Evolutionary conservation across 1,284 basidiomycete species (phyloP), one percentile per base, ranked within the genome.

Genomic region (Tetrapyrgos nigripes): DNA sequence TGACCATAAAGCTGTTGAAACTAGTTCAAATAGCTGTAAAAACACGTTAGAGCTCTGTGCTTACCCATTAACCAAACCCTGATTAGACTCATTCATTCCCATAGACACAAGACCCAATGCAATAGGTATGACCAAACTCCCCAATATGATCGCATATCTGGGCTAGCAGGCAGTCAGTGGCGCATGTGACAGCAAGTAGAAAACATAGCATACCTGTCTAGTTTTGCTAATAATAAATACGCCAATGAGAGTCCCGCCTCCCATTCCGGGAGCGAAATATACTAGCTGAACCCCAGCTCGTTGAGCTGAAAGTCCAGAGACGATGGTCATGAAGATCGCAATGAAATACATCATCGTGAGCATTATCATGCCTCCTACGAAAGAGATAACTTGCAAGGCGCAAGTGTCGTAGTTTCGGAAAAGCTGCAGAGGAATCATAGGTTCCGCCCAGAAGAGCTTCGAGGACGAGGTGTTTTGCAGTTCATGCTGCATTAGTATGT

Each of bases 271-370:
- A 1, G 79, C 73, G 57, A 83, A 82, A 64, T 76, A 83, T 11
- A 83, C 66, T 26, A 83, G 62, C 59, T 83, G 82, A 23, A 77
- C 70, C 40, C 82, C 82, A 17, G 79, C 72, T 27, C 73, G 63
- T 14, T 71, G 66, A 11, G 79, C 66, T 17, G 73, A 68, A 28
- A 74, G 62, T 1, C 77, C 78, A 29, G 68, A 69, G 10, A 80
- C 82, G 52, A 83, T 73, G 6, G 75, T 74, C 66, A 80, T 76
- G 68, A 82, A 83, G 51, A 83, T 79, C 0, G 83, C 75, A 47
- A 83, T 72, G 59, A 83, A 84, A 64, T 83, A 84, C 67, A 83
- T 82, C 72, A 80, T 77, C 53, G 80, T 81, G 58, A 83, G 72
- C 76, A 79, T 79, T 59, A 84, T 73, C 67, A 83, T 78, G 9